A percentile compares a stretch with the other conserved stretches of the same genome.
Conservation (phyloP, 2,329 filamentous ascomycete genomes). For the Acarospora socialis region DNA sequence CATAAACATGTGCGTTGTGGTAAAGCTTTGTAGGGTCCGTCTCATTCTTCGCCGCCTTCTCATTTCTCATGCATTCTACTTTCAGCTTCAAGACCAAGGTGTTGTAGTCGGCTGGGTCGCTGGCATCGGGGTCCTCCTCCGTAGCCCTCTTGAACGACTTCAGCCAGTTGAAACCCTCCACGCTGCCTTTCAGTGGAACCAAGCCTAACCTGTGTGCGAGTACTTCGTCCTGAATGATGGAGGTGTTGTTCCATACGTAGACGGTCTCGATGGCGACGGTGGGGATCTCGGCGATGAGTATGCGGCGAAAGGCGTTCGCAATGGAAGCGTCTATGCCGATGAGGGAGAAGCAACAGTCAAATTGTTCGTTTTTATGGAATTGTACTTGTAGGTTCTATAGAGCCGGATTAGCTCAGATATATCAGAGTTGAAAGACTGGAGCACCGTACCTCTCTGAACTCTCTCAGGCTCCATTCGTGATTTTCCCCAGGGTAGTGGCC, state of each 20-base stretch:
- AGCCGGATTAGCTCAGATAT: slow-evolving; percentile 3
- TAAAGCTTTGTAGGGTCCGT: slow-evolving; percentile 65
- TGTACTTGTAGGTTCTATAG: slow-evolving; percentile 52
- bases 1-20: slow-evolving; percentile 71
- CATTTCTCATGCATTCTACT: slow-evolving; percentile 64
- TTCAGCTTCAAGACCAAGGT: slow-evolving; percentile 68
- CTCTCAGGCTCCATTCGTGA: slow-evolving; percentile 59
- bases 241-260: slow-evolving; percentile 92
- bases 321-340: slow-evolving; percentile 83
- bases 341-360: slow-evolving; percentile 76
- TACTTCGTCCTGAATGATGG: slow-evolving; percentile 95
- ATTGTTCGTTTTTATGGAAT: slow-evolving; percentile 69
- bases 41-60: slow-evolving; percentile 29
- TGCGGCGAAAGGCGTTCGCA: slow-evolving; percentile 93
- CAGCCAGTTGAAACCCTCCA: slow-evolving; percentile 66
- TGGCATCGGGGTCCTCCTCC: slow-evolving; percentile 44
- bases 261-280: slow-evolving; percentile 89
- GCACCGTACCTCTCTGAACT: slow-evolving; percentile 46
- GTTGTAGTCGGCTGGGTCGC: slow-evolving; percentile 59
- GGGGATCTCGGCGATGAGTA: slow-evolving; percentile 85
- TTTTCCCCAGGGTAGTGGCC: slow-evolving; percentile 83
- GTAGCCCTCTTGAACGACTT: slow-evolving; percentile 65
- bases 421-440: not conserved
- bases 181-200: slow-evolving; percentile 71
- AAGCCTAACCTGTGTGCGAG: slow-evolving; percentile 80